phyloP scores from a whole-genome alignment of 345 rosid species.

The Camelina laxa region DNA sequence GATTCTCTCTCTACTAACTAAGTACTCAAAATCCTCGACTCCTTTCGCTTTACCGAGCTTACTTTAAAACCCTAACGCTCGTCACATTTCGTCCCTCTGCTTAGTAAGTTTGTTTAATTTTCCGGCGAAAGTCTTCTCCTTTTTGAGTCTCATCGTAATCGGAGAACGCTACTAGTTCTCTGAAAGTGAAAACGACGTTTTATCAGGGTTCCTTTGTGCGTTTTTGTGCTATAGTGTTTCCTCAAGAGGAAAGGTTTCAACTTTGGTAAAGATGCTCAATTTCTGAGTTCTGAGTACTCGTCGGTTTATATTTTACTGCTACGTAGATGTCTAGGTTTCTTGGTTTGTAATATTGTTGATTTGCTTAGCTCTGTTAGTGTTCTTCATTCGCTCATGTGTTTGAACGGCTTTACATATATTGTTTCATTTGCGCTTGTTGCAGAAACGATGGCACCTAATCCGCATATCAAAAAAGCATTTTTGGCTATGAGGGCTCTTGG shows the following conservation, averaged over 20 bases:
- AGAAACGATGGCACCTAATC: conserved; percentile 61
- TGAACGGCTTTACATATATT: neutral
- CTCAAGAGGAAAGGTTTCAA: neutral
- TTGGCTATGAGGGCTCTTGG: conserved; percentile 73
- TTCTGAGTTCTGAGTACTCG: neutral
- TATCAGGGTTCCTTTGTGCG: conserved; percentile 15
- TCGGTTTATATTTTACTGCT: neutral
- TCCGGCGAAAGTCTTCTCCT: conserved; percentile 1
- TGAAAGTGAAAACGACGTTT: neutral
- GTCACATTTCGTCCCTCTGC: neutral
- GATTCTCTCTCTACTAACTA: neutral
- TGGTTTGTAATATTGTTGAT: neutral
- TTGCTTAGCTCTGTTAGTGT: neutral
- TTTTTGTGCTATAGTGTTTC: neutral
- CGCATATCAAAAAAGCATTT: conserved; percentile 59
- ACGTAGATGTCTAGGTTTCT: neutral
- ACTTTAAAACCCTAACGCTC: conserved; percentile 28
- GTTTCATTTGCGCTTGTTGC: conserved; percentile 5
- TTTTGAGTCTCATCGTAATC: neutral
- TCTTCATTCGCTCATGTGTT: neutral
- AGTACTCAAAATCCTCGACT: conserved; percentile 1
- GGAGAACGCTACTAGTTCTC: neutral
- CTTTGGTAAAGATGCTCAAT: neutral
- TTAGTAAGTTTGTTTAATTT: conserved; percentile 21
- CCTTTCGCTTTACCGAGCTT: neutral